Evolutionary conservation across 75 land plant species (phyloP).

Genomic region (Pinus taeda): DNA sequence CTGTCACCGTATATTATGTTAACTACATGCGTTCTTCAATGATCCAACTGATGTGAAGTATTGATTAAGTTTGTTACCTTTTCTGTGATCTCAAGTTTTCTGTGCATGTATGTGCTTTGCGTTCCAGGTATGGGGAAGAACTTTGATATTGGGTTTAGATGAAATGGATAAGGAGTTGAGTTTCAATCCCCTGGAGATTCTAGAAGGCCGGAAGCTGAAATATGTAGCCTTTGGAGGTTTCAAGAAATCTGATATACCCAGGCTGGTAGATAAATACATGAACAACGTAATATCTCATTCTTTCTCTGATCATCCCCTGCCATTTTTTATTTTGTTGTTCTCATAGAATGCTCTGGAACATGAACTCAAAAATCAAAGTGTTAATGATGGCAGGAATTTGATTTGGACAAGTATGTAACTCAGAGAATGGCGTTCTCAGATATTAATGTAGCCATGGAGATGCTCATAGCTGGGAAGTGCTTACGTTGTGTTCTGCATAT

Average conservation of each 20-base stretch:
- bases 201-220: no score
- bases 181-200: background rate
- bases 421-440: background rate
- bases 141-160: no score
- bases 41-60: no score
- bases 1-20: background rate
- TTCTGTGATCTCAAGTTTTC: background rate
- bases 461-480: background rate
- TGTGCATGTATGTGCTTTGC: background rate
- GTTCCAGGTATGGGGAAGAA: no score
- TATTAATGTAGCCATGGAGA: background rate
- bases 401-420: no score
- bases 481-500: background rate
- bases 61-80: no score
- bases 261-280: no score
- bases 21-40: no score
- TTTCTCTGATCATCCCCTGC: background rate
- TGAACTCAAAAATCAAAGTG: background rate
- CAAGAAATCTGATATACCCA: no score
- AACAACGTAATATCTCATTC: background rate
- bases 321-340: background rate
- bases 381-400: no score
- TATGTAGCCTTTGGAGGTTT: background rate
- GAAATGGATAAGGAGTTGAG: background rate
- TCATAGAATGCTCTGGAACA: background rate